phyloP scores from a whole-genome alignment of 164 flowering plant species.

The Chimonanthus salicifolius region DNA sequence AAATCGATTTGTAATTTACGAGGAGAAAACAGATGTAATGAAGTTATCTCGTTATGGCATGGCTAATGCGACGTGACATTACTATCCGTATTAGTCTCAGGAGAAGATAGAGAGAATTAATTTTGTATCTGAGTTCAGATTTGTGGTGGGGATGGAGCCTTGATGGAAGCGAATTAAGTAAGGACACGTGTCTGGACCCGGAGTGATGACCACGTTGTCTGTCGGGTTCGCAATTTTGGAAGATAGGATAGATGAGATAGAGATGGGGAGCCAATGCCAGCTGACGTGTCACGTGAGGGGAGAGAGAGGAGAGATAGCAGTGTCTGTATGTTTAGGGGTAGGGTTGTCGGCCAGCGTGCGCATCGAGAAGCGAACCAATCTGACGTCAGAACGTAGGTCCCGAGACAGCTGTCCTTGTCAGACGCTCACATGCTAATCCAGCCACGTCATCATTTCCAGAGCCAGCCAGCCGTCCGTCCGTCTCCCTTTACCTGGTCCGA shows the following conservation, averaged over 20 bases:
- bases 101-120: too few species aligned
- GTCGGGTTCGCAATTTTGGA: background rate
- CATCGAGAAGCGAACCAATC: background rate
- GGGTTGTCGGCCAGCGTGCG: background rate
- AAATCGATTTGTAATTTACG: too few species aligned
- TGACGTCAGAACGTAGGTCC: background rate
- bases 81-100: too few species aligned
- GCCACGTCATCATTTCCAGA: background rate
- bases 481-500: background rate
- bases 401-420: background rate
- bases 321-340: too few species aligned
- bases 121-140: too few species aligned
- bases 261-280: too few species aligned
- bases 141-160: too few species aligned
- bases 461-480: background rate
- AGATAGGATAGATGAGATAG: too few species aligned
- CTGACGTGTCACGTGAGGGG: background rate
- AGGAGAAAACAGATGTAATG: too few species aligned
- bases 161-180: too few species aligned
- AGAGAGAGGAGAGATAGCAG: background rate
- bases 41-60: too few species aligned
- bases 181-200: background rate
- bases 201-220: background rate
- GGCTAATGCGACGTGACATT: too few species aligned
- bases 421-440: background rate